Evolutionary conservation across 495 filamentous ascomycete species (phyloP).

Genomic region (Aspergillus panamensis): DNA sequence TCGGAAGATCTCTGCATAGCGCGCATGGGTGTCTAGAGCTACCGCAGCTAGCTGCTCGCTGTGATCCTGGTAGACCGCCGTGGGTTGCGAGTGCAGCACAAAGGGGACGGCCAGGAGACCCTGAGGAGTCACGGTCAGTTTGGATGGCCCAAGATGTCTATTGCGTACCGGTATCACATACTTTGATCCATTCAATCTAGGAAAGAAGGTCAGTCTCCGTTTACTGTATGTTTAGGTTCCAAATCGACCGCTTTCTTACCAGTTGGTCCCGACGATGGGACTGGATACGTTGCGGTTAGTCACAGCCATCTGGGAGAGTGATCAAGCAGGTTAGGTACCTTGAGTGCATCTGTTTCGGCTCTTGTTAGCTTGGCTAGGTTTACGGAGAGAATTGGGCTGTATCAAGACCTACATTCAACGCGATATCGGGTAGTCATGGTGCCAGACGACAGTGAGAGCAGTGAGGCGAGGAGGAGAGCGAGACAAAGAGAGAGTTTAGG

Average conservation of each 20-base stretch:
- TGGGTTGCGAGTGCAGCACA: constrained; percentile 93
- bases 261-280: constrained; percentile 84
- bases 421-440: constrained; percentile 87
- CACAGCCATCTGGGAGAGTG: constrained; percentile 11
- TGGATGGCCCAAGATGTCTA: constrained; percentile 1
- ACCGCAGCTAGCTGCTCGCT: constrained; percentile 45
- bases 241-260: constrained; percentile 41
- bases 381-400: not conserved
- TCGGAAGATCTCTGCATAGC: constrained; percentile 92
- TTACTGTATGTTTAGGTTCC: not conserved
- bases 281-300: constrained; percentile 33
- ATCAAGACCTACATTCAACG: constrained; percentile 68
- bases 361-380: constrained; percentile 23
- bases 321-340: constrained; percentile 35
- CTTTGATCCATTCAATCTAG: constrained; percentile 69
- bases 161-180: constrained; percentile 22
- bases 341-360: constrained; percentile 68
- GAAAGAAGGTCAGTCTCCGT: constrained; percentile 4
- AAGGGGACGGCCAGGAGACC: constrained; percentile 94
- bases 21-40: constrained; percentile 62
- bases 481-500: not conserved
- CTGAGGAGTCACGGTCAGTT: constrained; percentile 56
- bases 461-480: not conserved
- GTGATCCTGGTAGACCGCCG: constrained; percentile 64
- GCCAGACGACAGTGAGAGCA: not conserved